Conservation (phyloP, 352 stramenopile genomes). For the Phytophthora aleatoria region DNA sequence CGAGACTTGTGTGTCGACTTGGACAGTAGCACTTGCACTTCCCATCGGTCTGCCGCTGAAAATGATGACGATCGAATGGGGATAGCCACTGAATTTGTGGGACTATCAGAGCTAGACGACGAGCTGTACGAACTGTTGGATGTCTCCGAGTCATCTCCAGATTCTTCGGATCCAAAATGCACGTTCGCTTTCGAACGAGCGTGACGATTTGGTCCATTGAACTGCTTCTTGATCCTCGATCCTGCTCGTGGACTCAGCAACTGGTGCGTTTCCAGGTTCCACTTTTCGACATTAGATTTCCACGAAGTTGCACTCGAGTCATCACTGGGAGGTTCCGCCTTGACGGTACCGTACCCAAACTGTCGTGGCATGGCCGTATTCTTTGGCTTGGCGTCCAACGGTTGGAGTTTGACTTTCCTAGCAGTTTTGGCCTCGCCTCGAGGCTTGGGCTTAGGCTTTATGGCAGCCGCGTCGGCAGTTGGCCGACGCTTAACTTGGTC, state of each 20-base stretch:
- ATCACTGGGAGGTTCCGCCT: conserved; percentile 15
- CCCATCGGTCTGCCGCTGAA: conserved; percentile 19
- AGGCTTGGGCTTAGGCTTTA: conserved; percentile 9
- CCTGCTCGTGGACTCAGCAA: conserved; percentile 40
- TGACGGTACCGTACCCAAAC: conserved; percentile 36
- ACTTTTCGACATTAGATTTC: conserved; percentile 52
- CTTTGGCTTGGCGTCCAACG: conserved; percentile 7
- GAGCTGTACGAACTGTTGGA: conserved; percentile 45
- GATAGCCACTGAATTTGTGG: conserved; percentile 12
- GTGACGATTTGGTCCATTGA: conserved; percentile 12
- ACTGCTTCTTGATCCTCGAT: conserved; percentile 37
- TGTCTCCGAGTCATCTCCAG: conserved; percentile 50
- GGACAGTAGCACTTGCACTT: conserved; percentile 7
- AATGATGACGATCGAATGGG: conserved; percentile 27
- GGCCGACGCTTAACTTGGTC: conserved; percentile 25
- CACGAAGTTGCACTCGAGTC: conserved; percentile 33
- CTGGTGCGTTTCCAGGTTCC: conserved; percentile 35
- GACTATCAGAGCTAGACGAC: conserved; percentile 31
- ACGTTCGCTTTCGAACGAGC: conserved; percentile 12
- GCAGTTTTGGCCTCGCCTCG: conserved; percentile 16
- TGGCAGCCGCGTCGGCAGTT: conserved; percentile 8
- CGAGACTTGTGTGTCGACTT: conserved; percentile 19
- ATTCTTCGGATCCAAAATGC: conserved; percentile 30
- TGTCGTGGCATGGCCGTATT: conserved; percentile 32
- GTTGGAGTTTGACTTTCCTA: conserved; percentile 28